A percentile compares a stretch with the other conserved stretches of the same genome.
Conservation (phyloP, 106 monocot genomes). For the Allium cepa region DNA sequence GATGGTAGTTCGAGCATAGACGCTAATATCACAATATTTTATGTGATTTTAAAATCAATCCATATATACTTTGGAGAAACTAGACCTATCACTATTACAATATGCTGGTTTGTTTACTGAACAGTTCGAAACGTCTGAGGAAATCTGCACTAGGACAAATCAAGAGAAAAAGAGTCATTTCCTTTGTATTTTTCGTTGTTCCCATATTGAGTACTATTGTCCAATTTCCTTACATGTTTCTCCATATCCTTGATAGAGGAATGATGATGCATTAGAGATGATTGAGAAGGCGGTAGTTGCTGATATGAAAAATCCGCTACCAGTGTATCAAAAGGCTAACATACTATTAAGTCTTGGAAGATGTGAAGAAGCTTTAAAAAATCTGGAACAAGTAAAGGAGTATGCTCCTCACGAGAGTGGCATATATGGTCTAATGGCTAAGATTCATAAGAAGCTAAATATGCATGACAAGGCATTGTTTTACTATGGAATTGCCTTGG, state of each 20-base stretch:
- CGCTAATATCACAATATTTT: no score
- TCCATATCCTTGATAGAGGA: constrained; percentile 32
- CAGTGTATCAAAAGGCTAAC: constrained; percentile 79
- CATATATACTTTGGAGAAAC: no score
- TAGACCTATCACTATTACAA: no score
- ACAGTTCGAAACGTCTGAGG: no score
- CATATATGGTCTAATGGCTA: constrained; percentile 89
- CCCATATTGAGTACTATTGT: no score
- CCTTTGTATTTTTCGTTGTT: no score
- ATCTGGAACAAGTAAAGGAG: constrained; percentile 64
- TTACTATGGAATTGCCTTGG: constrained; percentile 86
- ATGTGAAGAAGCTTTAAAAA: constrained; percentile 68
- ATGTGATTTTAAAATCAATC: no score
- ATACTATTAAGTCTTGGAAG: constrained; percentile 66
- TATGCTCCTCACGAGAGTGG: constrained; percentile 71
- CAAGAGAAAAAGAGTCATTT: no score
- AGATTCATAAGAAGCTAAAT: constrained; percentile 71
- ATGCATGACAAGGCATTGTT: constrained; percentile 87
- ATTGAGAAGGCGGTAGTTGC: constrained; percentile 71
- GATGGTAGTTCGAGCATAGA: no score
- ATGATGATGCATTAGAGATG: constrained; percentile 74
- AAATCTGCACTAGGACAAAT: no score
- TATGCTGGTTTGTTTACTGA: no score
- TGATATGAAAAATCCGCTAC: constrained; percentile 83
- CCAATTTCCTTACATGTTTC: no score